These are phyloP conservation scores for Oleoguttula mirabilis DNA, from an alignment of 495 filamentous ascomycete genomes.

Conservation along the genomic window DNA sequence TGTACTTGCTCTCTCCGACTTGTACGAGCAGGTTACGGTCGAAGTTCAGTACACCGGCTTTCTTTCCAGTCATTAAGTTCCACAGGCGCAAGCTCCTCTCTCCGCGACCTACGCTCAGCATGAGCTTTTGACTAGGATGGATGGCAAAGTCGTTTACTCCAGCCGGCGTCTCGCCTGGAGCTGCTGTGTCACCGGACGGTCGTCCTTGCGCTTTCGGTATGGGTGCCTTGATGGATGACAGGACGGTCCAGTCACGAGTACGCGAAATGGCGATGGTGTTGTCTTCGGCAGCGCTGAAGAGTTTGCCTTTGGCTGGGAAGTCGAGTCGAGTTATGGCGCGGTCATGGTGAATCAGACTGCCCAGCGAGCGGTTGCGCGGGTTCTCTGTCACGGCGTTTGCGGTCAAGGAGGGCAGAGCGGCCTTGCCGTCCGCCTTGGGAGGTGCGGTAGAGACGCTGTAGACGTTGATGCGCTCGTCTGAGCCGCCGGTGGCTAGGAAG, in stretches of 20 bases:
- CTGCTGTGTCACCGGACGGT: constrained; percentile 82
- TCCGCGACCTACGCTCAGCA: constrained; percentile 78
- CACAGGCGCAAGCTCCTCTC: constrained; percentile 87
- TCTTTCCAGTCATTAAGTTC: constrained; percentile 95
- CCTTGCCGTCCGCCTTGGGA: constrained; percentile 27
- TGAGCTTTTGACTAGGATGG: constrained; percentile 90
- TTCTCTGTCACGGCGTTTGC: constrained; percentile 65
- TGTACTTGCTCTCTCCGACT: constrained; percentile 62
- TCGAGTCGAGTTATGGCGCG: constrained; percentile 62
- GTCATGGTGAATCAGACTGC: constrained; percentile 73
- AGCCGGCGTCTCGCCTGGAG: constrained; percentile 66
- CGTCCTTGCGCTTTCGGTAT: constrained; percentile 69
- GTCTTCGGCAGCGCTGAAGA: constrained; percentile 75
- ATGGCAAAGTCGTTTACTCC: constrained; percentile 92
- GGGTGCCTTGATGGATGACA: constrained; percentile 85
- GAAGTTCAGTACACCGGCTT: constrained; percentile 83
- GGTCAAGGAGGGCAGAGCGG: constrained; percentile 25
- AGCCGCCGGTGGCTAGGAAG: constrained; percentile 76
- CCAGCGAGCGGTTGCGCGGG: constrained; percentile 74
- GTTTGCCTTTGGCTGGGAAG: constrained; percentile 79
- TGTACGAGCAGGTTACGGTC: constrained; percentile 50
- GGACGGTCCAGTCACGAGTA: constrained; percentile 75
- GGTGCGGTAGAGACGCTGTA: constrained; percentile 74
- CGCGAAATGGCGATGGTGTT: constrained; percentile 76
- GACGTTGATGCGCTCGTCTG: constrained; percentile 88